These are phyloP conservation scores for Paspalum notatum DNA, from an alignment of 176 grass and related monocot genomes.

Conservation along the genomic window DNA sequence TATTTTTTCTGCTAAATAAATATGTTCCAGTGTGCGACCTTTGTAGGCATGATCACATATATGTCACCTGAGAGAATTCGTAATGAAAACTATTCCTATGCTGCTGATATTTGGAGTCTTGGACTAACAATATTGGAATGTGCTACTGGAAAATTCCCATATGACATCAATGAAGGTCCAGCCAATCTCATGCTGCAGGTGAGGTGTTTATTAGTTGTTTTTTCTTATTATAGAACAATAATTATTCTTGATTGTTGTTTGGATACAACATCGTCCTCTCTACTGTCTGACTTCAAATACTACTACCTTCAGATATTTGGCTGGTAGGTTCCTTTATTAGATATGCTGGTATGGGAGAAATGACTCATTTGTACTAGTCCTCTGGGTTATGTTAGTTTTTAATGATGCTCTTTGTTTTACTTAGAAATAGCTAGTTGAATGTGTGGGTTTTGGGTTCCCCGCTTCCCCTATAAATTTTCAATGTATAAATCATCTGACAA, in stretches of 20 bases:
- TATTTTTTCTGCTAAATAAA: constrained; percentile 61
- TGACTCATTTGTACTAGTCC: neutral
- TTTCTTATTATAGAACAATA: constrained; percentile 19
- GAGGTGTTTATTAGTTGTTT: constrained; percentile 2
- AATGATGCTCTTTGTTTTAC: neutral
- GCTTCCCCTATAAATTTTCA: neutral
- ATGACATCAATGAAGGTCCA: constrained; percentile 81
- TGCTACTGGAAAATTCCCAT: constrained; percentile 95
- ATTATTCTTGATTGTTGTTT: constrained; percentile 4
- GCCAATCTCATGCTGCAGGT: constrained; percentile 98
- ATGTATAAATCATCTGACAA: neutral
- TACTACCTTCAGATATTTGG: neutral
- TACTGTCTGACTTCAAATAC: neutral
- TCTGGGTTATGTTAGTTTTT: neutral
- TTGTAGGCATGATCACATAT: constrained; percentile 94
- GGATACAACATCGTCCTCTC: constrained; percentile 14
- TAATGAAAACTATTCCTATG: constrained; percentile 86
- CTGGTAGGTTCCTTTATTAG: constrained; percentile 1
- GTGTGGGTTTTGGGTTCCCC: neutral
- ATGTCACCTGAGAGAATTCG: constrained; percentile 99
- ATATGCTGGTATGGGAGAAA: constrained; percentile 8
- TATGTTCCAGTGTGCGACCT: constrained; percentile 95
- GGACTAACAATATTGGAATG: constrained; percentile 92
- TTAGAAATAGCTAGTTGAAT: constrained; percentile 7
- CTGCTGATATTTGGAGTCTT: constrained; percentile 99